A percentile compares a stretch with the other conserved stretches of the same genome.
Conservation (phyloP, 768 basidiomycete genomes). For the Mycena galericulata region DNA sequence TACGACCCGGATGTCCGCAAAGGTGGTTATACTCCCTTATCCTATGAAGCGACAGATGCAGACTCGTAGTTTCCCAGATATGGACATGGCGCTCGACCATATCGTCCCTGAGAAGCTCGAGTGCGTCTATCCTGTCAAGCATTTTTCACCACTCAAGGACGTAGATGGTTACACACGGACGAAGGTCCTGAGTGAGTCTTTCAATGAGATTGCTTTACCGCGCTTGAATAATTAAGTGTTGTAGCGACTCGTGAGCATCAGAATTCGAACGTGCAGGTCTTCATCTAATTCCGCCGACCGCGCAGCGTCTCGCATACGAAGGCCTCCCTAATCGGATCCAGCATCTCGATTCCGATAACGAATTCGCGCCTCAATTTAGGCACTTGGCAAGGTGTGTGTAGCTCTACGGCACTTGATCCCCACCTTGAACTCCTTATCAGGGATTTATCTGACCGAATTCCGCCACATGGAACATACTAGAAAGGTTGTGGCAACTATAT, state of each 20-base stretch:
- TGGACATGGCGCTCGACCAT: constrained; percentile 93
- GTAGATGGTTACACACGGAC: constrained; percentile 79
- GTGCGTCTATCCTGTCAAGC: constrained; percentile 43
- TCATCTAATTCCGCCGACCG: constrained; percentile 3
- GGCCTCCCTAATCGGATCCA: constrained; percentile 84
- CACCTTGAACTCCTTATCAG: constrained; percentile 45
- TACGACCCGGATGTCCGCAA: constrained; percentile 68
- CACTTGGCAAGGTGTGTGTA: constrained; percentile 88
- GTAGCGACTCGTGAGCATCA: constrained; percentile 78
- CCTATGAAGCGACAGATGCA: background rate
- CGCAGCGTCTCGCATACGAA: constrained; percentile 91
- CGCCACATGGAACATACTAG: constrained; percentile 74
- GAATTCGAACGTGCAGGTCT: background rate
- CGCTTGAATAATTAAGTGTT: constrained; percentile 19
- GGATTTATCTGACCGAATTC: constrained; percentile 92
- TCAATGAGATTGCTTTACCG: constrained; percentile 1
- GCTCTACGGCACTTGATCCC: background rate
- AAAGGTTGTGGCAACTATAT: constrained; percentile 82
- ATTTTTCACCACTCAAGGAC: background rate
- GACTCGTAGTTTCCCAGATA: constrained; percentile 72
- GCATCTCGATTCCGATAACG: constrained; percentile 87
- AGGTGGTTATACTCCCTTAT: constrained; percentile 37
- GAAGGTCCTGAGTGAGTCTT: constrained; percentile 88
- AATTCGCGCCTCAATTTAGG: constrained; percentile 83
- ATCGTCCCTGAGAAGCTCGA: constrained; percentile 87